Base-by-base conservation (phyloP, 148 eudicot genomes). In the Rhododendron vialii region DNA sequence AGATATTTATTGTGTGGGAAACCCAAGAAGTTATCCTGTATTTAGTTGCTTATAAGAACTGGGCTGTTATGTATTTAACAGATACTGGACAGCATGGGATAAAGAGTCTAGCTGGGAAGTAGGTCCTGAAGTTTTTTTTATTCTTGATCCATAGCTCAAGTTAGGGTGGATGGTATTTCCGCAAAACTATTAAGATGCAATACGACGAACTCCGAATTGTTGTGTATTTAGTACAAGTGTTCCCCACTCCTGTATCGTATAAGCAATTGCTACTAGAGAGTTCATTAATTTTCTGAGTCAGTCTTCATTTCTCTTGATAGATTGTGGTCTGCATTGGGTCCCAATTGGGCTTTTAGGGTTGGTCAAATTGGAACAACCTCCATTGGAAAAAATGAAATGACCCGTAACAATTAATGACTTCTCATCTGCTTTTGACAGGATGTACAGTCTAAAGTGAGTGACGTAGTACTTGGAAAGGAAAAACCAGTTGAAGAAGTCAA, bases 381-480 rank as follows among this genome's bases (percentile, higher is more conserved):
- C 81, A 81, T 77, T 86, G 30, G 88, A 24, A 59, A 82, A 75
- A 57, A 45, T 80, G 77, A 82, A 36, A 57, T 36, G 84, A 82
- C 41, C 33, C 3, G 9, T 38, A 74, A 96, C 11, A 1, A 75
- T 38, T 5, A 36, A 36, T 24, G 30, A 41, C 51, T 55, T 51
- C 0, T 26, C 22, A 26, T 28, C 8, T n/a, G 84, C 78, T 50
- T 57, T 75, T 79, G 73, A 86, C 92, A 96, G 96, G 98, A 94
- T 89, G 92, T 96, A 75, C 98, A 96, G 84, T 90, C 98, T 76
- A 94, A 90, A 92, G 98, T 96, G 85, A 96, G 94, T 86, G 98
- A 96, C 75, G 98, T 94, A 43, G 98, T 96, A 65, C 93, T 96
- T 59, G 98, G 98, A 81, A 96, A 94, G 90, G 98, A 96, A 86